Evolutionary conservation across 2,329 filamentous ascomycete species (phyloP), one percentile per base, ranked within the genome.

Genomic region (Trichoderma sp.): DNA sequence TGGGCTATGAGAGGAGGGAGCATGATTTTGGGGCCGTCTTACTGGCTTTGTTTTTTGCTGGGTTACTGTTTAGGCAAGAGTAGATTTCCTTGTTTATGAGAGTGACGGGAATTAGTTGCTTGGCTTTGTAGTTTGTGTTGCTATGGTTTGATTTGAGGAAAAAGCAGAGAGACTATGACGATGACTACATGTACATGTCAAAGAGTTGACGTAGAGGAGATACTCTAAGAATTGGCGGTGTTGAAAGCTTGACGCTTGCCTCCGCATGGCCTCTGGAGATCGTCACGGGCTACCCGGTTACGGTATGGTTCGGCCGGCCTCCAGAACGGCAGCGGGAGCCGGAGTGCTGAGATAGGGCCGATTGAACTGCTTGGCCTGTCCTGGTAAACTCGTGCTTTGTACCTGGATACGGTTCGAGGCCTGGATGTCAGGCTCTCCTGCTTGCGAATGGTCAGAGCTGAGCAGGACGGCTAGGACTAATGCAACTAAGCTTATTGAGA

Each of bases 341-440:
- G 70, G 53, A 55, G 30, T 23, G 13, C 32, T 32, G 70, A 23
- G 65, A 65, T 71, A 72, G 70, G 70, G 65, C 70, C 70, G 70
- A 72, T 72, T 72, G 57, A 47, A 3, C 9, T 55, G 32, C 47
- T 32, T 4, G 68, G 61, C 50, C 39, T 58, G 53, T 58, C 32
- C 53, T 58, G 34, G 65, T 34, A 62, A 62, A n/a, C 62, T 65
- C 43, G 43, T 23, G 20, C 3, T 34, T 65, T 39, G 68, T 71
- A 58, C 28, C 39, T 63, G 68, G 53, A 50, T 50, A 20, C 23
- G 23, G n/a, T 53, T 55, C 30, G 47, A 66, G 30, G 23, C 36
- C n/a, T 63, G 8, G 15, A 47, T 50, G 17, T 63, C 26, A 26
- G 15, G 23, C 55, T 61, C n/a, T 26, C 32, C n/a, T 17, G 36